phyloP scores from a whole-genome alignment of 768 basidiomycete genomes.

The Rickenella mellea region DNA sequence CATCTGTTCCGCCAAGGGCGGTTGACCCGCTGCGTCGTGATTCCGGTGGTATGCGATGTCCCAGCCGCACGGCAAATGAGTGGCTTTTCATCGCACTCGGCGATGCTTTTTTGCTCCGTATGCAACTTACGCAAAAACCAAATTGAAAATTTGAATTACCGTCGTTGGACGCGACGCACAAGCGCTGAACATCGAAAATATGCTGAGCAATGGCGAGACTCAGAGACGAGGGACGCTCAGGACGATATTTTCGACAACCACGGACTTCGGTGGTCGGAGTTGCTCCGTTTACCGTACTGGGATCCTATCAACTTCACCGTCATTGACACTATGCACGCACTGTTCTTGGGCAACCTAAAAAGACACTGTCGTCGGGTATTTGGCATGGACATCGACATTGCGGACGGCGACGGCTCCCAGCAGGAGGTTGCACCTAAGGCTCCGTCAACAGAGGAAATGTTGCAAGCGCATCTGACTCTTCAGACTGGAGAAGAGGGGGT shows the following conservation, averaged over 20 bases:
- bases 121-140: slow-evolving; percentile 6
- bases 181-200: slow-evolving; percentile 3
- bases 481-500: too few relatives aligned
- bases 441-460: too few relatives aligned
- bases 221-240: slow-evolving; percentile 8
- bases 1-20: slow-evolving; percentile 11
- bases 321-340: slow-evolving; percentile 30
- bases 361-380: slow-evolving; percentile 18
- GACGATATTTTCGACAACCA: slow-evolving; percentile 10
- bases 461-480: too few relatives aligned
- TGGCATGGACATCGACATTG: slow-evolving; percentile 11
- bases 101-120: slow-evolving; percentile 8
- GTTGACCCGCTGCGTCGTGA: slow-evolving; percentile 15
- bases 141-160: neutral
- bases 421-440: neutral
- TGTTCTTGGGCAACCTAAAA: slow-evolving; percentile 20
- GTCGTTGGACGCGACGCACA: slow-evolving; percentile 6
- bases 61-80: slow-evolving; percentile 15
- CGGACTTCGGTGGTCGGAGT: slow-evolving; percentile 20
- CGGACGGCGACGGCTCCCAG: neutral
- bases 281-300: slow-evolving; percentile 26
- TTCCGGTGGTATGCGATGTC: slow-evolving; percentile 24
- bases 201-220: slow-evolving; percentile 14
- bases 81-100: slow-evolving; percentile 12
- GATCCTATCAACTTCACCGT: slow-evolving; percentile 14